Evolutionary conservation across 345 rosid genomes (phyloP), one percentile per base, ranked within the genome.

Genomic region (Triadica sebifera): DNA sequence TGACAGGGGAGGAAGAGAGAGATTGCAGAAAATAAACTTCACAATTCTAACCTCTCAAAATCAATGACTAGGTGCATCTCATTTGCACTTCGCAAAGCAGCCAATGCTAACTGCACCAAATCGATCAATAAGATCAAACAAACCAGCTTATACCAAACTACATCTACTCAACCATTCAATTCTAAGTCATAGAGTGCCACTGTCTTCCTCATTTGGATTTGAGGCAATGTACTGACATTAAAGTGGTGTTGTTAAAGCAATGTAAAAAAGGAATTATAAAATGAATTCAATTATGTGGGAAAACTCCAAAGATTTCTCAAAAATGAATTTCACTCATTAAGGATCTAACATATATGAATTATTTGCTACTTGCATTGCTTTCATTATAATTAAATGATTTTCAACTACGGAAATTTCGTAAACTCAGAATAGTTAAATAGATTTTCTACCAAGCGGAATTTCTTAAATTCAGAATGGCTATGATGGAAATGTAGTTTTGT

Each of bases 61-160:
- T 95, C 91, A 25, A 91, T 73, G 55, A 86, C 85, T 71, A 75
- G 64, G 74, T 82, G 87, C 74, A 78, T 76, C 77, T 86, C 87
- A 81, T 93, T 95, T 22, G 97, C 84, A 52, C 53, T 81, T 72
- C 84, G 88, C 76, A 95, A 81, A 74, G 96, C 90, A 57, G 96
- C 94, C 89, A 95, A 76, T 43, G 99, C 97, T 86, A 93, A 85
- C 97, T 93, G 91, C 83, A 76, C 25, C 72, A 69, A 49, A 68
- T 58, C 45, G n/a, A 49, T 38, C 57, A 72, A 43, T 12, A n/a
- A 73, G 12, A 41, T 71, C 38, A 43, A 58, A 47, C 50, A 71
- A 43, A 37, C n/a, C 9, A 55, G 50, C 64, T 12, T 15, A 12
- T 12, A 50, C 34, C 24, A 34, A 47, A n/a, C 38, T 24, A 66